phyloP scores from a whole-genome alignment of 2,329 filamentous ascomycete genomes.

The Emmonsiellopsis sp. region DNA sequence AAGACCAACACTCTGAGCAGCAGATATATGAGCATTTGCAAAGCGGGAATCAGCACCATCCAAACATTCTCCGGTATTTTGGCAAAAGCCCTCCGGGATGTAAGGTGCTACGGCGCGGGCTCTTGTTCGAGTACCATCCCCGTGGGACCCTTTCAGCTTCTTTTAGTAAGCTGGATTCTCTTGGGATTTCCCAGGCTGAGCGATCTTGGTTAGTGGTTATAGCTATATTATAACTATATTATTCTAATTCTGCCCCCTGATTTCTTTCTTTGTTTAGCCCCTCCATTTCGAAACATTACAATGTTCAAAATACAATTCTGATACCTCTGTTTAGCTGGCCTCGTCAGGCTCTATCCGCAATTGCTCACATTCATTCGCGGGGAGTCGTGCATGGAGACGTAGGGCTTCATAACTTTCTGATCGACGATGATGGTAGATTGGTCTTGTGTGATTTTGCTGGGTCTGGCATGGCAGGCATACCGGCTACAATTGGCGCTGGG shows the following conservation, averaged over 20 bases:
- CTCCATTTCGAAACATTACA: too few relatives aligned
- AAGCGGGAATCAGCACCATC: background rate
- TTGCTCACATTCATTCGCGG: conserved; percentile 7
- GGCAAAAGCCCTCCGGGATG: background rate
- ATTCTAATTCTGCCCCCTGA: too few relatives aligned
- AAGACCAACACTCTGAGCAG: conserved; percentile 1
- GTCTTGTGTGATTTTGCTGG: conserved; percentile 17
- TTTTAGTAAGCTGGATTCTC: background rate
- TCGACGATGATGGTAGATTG: conserved; percentile 14
- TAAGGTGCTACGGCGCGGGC: background rate
- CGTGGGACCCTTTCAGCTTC: background rate
- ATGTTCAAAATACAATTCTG: background rate
- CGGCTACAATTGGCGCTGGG: background rate
- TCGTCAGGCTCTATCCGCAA: conserved; percentile 8
- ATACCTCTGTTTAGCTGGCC: conserved; percentile 8
- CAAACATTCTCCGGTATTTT: conserved; percentile 2
- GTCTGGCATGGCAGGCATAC: conserved; percentile 7
- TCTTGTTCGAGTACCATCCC: conserved; percentile 4
- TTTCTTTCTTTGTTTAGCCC: too few relatives aligned
- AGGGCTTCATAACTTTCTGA: conserved; percentile 15
- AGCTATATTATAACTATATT: too few relatives aligned
- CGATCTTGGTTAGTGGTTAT: conserved; percentile 5
- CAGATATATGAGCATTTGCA: conserved; percentile 2
- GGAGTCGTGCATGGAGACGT: conserved; percentile 14
- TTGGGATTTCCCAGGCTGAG: background rate